Base-by-base conservation (phyloP, 371 early-diverging fungal species). In the Mortierella sp. region DNA sequence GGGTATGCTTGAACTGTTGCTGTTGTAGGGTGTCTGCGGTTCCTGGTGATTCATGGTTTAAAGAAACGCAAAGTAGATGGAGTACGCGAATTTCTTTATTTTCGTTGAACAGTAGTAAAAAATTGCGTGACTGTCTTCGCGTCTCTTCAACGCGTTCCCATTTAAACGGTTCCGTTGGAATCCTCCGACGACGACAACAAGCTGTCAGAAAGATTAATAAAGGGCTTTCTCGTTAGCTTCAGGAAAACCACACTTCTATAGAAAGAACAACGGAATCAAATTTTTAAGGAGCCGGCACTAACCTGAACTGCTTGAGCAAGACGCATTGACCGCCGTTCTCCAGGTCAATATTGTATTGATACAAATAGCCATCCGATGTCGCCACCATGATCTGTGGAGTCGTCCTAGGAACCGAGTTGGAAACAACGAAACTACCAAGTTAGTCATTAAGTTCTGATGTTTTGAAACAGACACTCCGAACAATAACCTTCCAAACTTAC, bases 321-420 rank as follows among this genome's bases (percentile, higher is more conserved):
- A 93, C 92, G 84, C 98, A 97, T 88, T 96, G 98, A 24, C 98
- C 99, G 51, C 98, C 99, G 72, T 93, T 93, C 76, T 97, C 97
- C 70, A 95, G 79, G 87, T 98, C 97, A 80, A 99, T 94, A 78
- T 93, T 94, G 88, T 96, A 99, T 80, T 95, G 94, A 86, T 97
- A 98, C 81, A 98, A 94, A 75, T 92, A 95, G 0, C 99, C 99
- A 81, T 97, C 96, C 0, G 96, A 95, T 0, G 97, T 97, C 16
- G 96, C 95, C 2, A 98, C 98, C 94, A 96, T 94, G 63, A 98
- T 92, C 87, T 96, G 96, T 24, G 95, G 95, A 2, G 93, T 92
- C 0, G 93, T 91, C 71, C 94, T 94, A 86, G 24, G 76, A 44
- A 54, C n/a, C 43, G 16, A 88, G 6, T 44, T 29, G 24, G 29